Percentiles rank a stretch among this genome's conserved stretches.
These are phyloP conservation scores for Fusarium tjaetaba DNA, from an alignment of 2,329 filamentous ascomycete genomes.

Conservation along the genomic window DNA sequence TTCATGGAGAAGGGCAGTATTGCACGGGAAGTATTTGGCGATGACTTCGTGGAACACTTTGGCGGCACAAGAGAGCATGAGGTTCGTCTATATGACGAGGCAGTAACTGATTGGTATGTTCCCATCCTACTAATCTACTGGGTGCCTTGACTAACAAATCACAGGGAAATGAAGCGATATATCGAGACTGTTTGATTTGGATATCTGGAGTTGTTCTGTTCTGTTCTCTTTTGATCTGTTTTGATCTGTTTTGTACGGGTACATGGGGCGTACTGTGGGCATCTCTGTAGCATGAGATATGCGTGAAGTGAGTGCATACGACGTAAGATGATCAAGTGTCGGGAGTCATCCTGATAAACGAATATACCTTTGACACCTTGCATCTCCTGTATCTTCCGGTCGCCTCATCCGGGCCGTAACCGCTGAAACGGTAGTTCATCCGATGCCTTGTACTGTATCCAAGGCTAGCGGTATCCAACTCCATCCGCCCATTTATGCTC, in stretches of 20 bases:
- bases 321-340: conserved; percentile 12
- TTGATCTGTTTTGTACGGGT: conserved; percentile 9
- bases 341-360: conserved; percentile 15
- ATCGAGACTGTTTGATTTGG: conserved; percentile 72
- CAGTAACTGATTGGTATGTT: conserved; percentile 93
- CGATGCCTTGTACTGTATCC: not conserved
- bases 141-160: conserved; percentile 23
- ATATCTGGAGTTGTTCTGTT: conserved; percentile 26
- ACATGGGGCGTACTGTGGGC: conserved; percentile 28
- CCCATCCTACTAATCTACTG: too few species aligned
- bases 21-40: conserved; percentile 92
- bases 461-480: not conserved
- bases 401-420: not conserved
- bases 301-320: conserved; percentile 1
- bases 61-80: conserved; percentile 94
- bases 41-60: conserved; percentile 96
- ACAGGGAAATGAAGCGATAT: conserved; percentile 79
- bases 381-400: not conserved
- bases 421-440: not conserved
- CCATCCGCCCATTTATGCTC: not conserved
- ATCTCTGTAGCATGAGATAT: conserved; percentile 17
- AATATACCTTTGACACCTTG: conserved; percentile 33
- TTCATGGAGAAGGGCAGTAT: conserved; percentile 84
- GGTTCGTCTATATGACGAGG: conserved; percentile 89
- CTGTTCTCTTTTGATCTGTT: conserved; percentile 1